A percentile compares a stretch with the other conserved stretches of the same genome.
phyloP scores from a whole-genome alignment of 352 stramenopile genomes.

The Phytophthora podocarpi region DNA sequence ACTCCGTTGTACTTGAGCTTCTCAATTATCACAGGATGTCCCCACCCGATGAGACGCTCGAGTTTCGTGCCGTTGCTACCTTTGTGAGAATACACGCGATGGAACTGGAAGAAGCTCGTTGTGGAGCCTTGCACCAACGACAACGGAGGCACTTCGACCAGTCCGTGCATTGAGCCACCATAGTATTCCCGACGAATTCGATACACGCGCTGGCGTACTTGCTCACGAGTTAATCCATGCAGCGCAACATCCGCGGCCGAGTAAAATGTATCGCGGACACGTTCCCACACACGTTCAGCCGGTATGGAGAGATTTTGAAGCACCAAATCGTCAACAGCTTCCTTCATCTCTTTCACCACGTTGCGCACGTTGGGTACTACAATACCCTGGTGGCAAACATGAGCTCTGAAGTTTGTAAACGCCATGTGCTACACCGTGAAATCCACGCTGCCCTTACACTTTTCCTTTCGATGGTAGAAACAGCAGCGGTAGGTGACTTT shows the following conservation, averaged over 20 bases:
- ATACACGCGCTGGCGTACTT: neutral
- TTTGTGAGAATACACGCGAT: neutral
- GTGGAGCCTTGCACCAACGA: too few relatives aligned
- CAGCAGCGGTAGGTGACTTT: neutral
- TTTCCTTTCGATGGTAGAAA: conserved; percentile 6
- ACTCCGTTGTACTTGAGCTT: neutral
- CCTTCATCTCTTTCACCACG: neutral
- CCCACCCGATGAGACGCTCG: neutral
- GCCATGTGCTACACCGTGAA: neutral
- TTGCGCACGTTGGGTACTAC: neutral
- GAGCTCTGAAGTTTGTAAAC: neutral
- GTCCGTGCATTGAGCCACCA: too few relatives aligned
- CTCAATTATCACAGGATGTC: neutral
- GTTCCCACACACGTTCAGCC: neutral
- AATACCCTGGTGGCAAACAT: neutral
- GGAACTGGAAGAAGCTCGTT: neutral
- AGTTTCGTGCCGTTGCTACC: neutral
- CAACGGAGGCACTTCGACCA: too few relatives aligned
- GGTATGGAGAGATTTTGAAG: neutral
- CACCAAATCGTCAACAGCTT: neutral
- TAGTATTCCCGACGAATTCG: neutral
- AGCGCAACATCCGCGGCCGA: neutral
- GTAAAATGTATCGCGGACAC: neutral
- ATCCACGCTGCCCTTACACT: too few relatives aligned
- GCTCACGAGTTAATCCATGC: neutral